Evolutionary conservation across 371 early-diverging fungal genomes (phyloP), one percentile per base, ranked within the genome.

Genomic region (Mucor velutinosus): DNA sequence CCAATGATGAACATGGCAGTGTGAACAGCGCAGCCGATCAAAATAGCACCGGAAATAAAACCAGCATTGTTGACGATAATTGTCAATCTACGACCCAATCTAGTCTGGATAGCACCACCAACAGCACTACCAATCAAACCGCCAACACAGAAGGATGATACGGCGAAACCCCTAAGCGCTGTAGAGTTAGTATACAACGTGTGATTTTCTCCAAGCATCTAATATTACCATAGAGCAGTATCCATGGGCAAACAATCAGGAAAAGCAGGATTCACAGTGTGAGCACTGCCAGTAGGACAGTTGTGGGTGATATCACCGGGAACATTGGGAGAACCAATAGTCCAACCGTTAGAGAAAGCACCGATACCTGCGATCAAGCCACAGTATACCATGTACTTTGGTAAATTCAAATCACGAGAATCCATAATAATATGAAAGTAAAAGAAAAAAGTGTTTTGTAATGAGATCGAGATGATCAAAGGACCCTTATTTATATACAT

Each of bases 1-100:
- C 95, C 97, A 57, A 92, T 56, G 33, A 86, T 85, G 58, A 95
- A 89, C 79, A 87, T 86, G 17, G 75, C 82, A n/a, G 78, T 76
- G 14, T 86, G 84, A 0, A 80, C 80, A 21, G 90, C 77, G 17
- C 89, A 70, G 17, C 84, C 83, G 23, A 93, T 79, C 3, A 90
- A 67, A n/a, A 92, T 53, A 14, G 85, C 83, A 21, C 94, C 91
- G 23, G 86, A 7, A 14, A 93, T 73, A 67, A 86, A 91, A 25
- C 88, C 83, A 6, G 80, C 21, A 65, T 89, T 92, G 72, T 86
- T 88, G 11, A 81, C 70, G 7, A 90, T 62, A 27, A 95, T 79
- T 5, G 89, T 78, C 3, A 78, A 76, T 56, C 86, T 80, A 35
- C 95, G 90, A 19, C 94, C 94, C 58, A 87, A 69, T 41, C 65